Conservation (phyloP, 768 basidiomycete genomes). For the Cystofilobasidium ferigula region DNA sequence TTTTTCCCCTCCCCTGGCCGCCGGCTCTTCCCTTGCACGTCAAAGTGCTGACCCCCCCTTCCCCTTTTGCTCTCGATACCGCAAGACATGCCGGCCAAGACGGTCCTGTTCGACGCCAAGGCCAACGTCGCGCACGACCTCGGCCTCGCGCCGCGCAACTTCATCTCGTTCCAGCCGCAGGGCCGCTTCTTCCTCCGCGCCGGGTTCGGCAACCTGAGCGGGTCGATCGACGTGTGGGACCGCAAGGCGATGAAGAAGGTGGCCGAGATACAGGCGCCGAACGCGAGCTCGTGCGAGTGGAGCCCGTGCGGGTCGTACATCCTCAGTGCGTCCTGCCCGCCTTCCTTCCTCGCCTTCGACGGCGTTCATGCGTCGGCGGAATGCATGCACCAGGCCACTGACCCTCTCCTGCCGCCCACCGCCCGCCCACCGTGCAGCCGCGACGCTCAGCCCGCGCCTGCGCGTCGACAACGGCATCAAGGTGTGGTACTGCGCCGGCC, state of each 20-base stretch:
- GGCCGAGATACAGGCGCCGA: conserved; percentile 71
- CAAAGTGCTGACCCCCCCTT: not conserved
- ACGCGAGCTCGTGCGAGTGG: conserved; percentile 92
- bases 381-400: not conserved
- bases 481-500: conserved; percentile 84
- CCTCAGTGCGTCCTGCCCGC: conserved; percentile 46
- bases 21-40: not conserved
- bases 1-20: too few relatives aligned
- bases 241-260: conserved; percentile 71
- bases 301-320: conserved; percentile 85
- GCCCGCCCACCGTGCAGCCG: conserved; percentile 42
- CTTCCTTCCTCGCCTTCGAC: not conserved
- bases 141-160: conserved; percentile 79
- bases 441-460: conserved; percentile 85
- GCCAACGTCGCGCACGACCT: conserved; percentile 82
- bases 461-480: conserved; percentile 97
- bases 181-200: conserved; percentile 74
- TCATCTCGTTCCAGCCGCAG: conserved; percentile 91
- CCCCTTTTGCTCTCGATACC: not conserved
- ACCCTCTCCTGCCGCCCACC: not conserved
- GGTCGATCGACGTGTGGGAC: conserved; percentile 85
- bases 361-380: not conserved
- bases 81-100: conserved; percentile 94
- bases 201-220: conserved; percentile 93
- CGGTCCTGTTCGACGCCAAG: conserved; percentile 80